Conservation (phyloP, 805 yeast species). For the Barnettozyma wickerhamii region DNA sequence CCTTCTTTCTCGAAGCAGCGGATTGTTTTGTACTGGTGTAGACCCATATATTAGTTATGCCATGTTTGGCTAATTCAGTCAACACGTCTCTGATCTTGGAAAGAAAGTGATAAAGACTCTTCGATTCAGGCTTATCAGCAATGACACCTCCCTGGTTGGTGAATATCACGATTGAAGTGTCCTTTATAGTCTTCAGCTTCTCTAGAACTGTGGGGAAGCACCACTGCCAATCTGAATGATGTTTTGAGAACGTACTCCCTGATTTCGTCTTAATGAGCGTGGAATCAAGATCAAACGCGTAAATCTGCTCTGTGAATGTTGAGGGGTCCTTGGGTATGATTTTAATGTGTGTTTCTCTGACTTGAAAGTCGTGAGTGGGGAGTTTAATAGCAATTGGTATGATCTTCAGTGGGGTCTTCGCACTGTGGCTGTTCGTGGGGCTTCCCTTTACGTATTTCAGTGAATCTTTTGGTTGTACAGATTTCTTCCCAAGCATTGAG, state of each 20-base stretch:
- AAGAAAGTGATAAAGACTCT: conserved; percentile 36
- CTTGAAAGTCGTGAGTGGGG: conserved; percentile 28
- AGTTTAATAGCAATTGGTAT: background rate
- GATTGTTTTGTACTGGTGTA: conserved; percentile 65
- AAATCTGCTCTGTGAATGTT: background rate
- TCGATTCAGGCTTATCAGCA: conserved; percentile 30
- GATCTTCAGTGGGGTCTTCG: background rate
- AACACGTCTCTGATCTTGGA: conserved; percentile 38
- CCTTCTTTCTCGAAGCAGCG: conserved; percentile 18
- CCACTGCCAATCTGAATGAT: conserved; percentile 74
- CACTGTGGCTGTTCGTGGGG: background rate
- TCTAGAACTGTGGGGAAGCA: conserved; percentile 34
- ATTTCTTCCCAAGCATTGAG: conserved; percentile 7
- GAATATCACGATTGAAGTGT: conserved; percentile 53
- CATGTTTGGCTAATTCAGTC: conserved; percentile 24
- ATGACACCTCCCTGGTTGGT: conserved; percentile 81
- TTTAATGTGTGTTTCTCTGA: conserved; percentile 40
- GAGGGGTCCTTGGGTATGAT: conserved; percentile 30
- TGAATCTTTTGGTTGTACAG: background rate
- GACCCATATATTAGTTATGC: conserved; percentile 35
- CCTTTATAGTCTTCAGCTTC: conserved; percentile 6
- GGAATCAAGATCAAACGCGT: conserved; percentile 83
- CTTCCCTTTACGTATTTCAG: background rate
- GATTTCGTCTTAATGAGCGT: conserved; percentile 69
- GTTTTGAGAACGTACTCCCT: conserved; percentile 51